phyloP scores from a whole-genome alignment of 129 eudicot genomes.

The Centaurea solstitialis region DNA sequence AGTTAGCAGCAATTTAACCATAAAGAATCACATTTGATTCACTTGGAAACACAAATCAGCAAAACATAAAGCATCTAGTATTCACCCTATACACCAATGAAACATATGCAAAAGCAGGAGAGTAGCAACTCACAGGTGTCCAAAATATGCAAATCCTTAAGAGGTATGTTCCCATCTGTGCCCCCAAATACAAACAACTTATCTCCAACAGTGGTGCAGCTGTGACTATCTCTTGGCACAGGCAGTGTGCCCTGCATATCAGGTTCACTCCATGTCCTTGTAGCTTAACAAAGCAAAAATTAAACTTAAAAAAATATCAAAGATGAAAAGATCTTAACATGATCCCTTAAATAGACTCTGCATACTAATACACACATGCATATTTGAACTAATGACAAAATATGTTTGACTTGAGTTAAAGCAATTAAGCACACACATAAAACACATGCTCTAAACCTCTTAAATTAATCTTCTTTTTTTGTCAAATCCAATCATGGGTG shows the following conservation, averaged over 20 bases:
- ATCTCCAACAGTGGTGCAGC: slow-evolving; percentile 88
- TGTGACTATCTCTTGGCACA: slow-evolving; percentile 94
- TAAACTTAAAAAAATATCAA: background rate
- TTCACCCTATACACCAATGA: background rate
- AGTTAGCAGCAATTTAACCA: background rate
- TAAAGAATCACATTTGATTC: background rate
- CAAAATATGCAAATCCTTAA: slow-evolving; percentile 76
- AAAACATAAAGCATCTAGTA: background rate
- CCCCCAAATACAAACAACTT: slow-evolving; percentile 89
- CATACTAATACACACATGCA: background rate
- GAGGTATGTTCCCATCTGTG: slow-evolving; percentile 82
- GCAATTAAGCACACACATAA: background rate
- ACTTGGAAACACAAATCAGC: background rate
- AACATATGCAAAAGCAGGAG: slow-evolving; percentile 2
- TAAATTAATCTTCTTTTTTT: background rate
- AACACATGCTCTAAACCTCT: background rate
- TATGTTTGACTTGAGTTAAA: background rate
- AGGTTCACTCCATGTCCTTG: slow-evolving; percentile 78
- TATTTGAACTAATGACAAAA: slow-evolving; percentile 7
- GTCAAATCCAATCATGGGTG: background rate
- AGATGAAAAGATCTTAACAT: slow-evolving; percentile 1
- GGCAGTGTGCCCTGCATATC: slow-evolving; percentile 71
- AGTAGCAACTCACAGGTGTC: slow-evolving; percentile 74
- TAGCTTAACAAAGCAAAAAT: slow-evolving; percentile 42
- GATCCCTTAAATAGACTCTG: background rate